Percentiles rank a stretch among this genome's conserved stretches.
phyloP scores from a whole-genome alignment of 306 rosid species.

The Vachellia collinsii region DNA sequence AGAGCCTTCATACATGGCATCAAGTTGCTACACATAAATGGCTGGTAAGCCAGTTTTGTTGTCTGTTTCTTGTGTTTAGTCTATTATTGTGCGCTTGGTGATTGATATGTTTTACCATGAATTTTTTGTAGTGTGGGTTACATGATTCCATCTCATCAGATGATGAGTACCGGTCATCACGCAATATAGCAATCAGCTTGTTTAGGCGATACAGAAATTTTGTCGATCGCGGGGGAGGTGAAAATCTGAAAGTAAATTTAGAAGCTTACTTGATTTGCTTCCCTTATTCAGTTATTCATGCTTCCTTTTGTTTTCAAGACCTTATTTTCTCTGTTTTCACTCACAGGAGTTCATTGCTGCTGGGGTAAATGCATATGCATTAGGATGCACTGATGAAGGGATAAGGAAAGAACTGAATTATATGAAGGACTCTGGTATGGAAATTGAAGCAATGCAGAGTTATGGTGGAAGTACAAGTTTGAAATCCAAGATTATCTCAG shows the following conservation, averaged over 20 bases:
- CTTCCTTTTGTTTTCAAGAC: slow-evolving; percentile 16
- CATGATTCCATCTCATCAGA: slow-evolving; percentile 70
- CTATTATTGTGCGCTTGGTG: slow-evolving; percentile 10
- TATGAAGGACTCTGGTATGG: slow-evolving; percentile 73
- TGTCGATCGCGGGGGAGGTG: slow-evolving; percentile 89
- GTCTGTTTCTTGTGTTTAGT: neutral
- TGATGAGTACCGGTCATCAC: slow-evolving; percentile 89
- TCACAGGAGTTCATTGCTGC: slow-evolving; percentile 91
- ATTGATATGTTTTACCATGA: slow-evolving; percentile 30
- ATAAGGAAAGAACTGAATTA: slow-evolving; percentile 81
- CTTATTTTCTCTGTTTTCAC: slow-evolving; percentile 24
- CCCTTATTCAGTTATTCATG: slow-evolving; percentile 10
- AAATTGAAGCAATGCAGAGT: slow-evolving; percentile 81
- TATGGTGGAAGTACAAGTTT: slow-evolving; percentile 86
- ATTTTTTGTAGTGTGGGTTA: slow-evolving; percentile 60
- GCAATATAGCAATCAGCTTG: slow-evolving; percentile 94
- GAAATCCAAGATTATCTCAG: slow-evolving; percentile 78
- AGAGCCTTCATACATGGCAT: slow-evolving; percentile 53
- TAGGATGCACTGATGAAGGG: slow-evolving; percentile 97
- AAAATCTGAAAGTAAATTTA: slow-evolving; percentile 80
- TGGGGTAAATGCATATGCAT: slow-evolving; percentile 97
- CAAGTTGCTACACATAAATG: slow-evolving; percentile 65
- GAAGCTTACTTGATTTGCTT: slow-evolving; percentile 31
- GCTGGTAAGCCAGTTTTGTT: slow-evolving; percentile 58
- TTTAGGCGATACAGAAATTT: slow-evolving; percentile 80